Base-by-base conservation (phyloP, 352 stramenopile genomes). In the Pythium biforme region DNA sequence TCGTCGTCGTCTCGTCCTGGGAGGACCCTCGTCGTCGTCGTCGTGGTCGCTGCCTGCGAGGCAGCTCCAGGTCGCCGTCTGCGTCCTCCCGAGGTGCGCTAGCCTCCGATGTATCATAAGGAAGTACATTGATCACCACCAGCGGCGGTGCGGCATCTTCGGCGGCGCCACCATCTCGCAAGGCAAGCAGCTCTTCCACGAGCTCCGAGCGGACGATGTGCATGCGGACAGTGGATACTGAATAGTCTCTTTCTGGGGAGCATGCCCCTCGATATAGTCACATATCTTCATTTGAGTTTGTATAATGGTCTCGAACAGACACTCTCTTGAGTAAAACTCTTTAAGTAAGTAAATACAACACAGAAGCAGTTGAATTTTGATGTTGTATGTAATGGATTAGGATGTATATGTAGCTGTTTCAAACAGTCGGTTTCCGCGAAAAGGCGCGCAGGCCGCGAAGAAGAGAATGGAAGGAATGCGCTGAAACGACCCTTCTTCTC, bases 11-110 rank as follows among this genome's bases (percentile, higher is more conserved):
- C 10, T 12, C 19, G 15, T 37, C 22, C 11, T 25, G 54, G 27
- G 5, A 5, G 27, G n/a, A 19, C 20, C 2, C n/a, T 54, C 5
- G 15, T 20, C 5, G n/a, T 7, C 10, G 31, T 7, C 22, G 19
- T 11, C 34, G 53, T 4, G n/a, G 53, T 10, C 34, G 47, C 37
- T 59, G 60, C 17, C 33, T 20, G 12, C 59, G 51, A 22, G 55
- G 62, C 54, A 69, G 20, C 19, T 61, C 56, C 29, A 70, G 12
- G 17, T 70, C 63, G 15, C 57, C 63, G 22, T 65, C 63, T 3
- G 33, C 52, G 53, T 71, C 64, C 15, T 64, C 25, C 9, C n/a
- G 53, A 26, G 9, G 29, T 11, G 11, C 27, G 5, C 31, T 29
- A 9, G 20, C 14, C 22, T 29, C 49, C 4, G 20, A 46, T 19